These are phyloP conservation scores for Magnolia sinica DNA, from an alignment of 164 flowering plant species.

Conservation along the genomic window DNA sequence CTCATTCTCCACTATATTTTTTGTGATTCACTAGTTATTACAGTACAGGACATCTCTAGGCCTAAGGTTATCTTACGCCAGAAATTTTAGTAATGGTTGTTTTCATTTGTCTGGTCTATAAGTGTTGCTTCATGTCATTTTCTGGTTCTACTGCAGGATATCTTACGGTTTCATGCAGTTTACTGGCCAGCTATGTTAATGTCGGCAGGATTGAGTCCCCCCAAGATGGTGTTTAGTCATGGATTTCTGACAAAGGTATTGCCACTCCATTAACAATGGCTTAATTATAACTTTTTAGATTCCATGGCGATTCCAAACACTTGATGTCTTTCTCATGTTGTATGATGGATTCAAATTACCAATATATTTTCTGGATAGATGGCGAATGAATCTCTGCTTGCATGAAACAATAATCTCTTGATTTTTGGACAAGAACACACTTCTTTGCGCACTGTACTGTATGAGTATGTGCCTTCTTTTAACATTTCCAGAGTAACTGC, in stretches of 20 bases:
- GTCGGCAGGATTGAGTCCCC: constrained; percentile 87
- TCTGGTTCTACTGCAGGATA: constrained; percentile 56
- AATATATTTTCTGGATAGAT: no score
- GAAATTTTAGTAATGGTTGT: neutral
- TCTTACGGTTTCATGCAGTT: constrained; percentile 94
- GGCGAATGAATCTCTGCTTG: no score
- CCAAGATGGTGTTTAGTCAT: constrained; percentile 92
- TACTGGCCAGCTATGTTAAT: constrained; percentile 99
- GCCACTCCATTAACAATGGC: no score
- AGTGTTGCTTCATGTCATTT: neutral
- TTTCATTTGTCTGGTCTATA: neutral
- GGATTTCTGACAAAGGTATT: constrained; percentile 93
- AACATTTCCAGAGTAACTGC: no score
- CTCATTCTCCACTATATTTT: neutral
- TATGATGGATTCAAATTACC: no score
- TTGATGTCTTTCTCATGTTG: neutral
- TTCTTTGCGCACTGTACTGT: no score
- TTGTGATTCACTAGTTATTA: neutral
- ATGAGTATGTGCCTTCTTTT: no score
- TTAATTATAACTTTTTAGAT: neutral
- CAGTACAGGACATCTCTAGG: neutral
- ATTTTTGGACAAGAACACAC: no score
- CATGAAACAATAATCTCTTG: no score
- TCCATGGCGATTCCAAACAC: neutral
- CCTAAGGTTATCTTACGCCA: neutral